Conservation (phyloP, 495 filamentous ascomycete species). For the Tuber magnatum region DNA sequence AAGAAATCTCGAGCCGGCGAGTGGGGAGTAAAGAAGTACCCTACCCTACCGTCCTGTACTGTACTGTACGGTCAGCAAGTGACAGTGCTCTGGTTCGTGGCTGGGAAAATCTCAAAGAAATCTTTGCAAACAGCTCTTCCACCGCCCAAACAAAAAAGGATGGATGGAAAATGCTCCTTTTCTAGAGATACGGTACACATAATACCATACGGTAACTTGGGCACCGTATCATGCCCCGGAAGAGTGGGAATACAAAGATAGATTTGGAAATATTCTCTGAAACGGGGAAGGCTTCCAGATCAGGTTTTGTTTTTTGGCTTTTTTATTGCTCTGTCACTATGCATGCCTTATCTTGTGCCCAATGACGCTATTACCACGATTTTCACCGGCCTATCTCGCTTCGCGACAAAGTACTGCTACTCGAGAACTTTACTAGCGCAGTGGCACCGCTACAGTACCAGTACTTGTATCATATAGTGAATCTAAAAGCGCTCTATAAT, state of each 20-base stretch:
- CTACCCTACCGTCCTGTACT: no score
- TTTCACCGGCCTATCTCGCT: neutral
- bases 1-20: neutral
- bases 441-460: no score
- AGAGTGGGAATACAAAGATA: slow-evolving; percentile 8
- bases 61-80: neutral
- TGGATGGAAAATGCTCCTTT: neutral
- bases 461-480: neutral
- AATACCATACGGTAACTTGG: neutral
- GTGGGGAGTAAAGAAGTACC: neutral
- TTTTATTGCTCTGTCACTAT: neutral
- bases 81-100: neutral
- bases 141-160: neutral
- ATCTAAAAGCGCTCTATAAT: neutral
- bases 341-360: neutral
- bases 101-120: neutral
- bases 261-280: slow-evolving; percentile 19
- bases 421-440: no score
- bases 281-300: slow-evolving; percentile 14
- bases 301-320: slow-evolving; percentile 14
- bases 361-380: neutral
- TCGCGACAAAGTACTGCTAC: neutral
- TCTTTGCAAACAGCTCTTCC: neutral
- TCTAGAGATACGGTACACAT: neutral
- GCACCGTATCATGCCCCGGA: neutral